phyloP scores from a whole-genome alignment of 805 yeast genomes.

The Wickerhamomyces ciferrii region DNA sequence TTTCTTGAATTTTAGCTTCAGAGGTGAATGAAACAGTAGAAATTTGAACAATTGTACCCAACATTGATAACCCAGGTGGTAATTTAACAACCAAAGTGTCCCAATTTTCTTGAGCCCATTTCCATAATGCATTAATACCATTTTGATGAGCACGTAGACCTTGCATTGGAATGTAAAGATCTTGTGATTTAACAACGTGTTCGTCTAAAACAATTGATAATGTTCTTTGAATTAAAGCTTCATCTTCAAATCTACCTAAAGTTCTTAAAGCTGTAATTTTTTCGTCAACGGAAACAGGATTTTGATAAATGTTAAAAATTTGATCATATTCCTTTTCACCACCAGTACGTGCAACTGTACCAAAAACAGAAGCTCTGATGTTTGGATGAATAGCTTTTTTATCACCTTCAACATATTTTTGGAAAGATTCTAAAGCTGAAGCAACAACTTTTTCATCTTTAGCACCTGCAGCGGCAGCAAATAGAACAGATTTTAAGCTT shows the following conservation, averaged over 20 bases:
- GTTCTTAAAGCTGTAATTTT: slow-evolving; percentile 64
- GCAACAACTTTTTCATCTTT: slow-evolving; percentile 42
- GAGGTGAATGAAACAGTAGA: slow-evolving; percentile 60
- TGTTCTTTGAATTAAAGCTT: slow-evolving; percentile 49
- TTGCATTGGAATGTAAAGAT: slow-evolving; percentile 69
- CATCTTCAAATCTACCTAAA: slow-evolving; percentile 58
- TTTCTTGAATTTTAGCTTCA: slow-evolving; percentile 43
- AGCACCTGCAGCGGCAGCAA: slow-evolving; percentile 52
- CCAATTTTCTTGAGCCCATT: slow-evolving; percentile 74
- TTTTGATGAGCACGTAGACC: slow-evolving; percentile 59
- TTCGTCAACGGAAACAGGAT: slow-evolving; percentile 60
- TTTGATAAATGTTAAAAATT: slow-evolving; percentile 52
- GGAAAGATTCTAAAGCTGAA: slow-evolving; percentile 45
- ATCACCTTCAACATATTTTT: slow-evolving; percentile 54
- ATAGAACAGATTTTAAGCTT: slow-evolving; percentile 62
- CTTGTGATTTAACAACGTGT: slow-evolving; percentile 59
- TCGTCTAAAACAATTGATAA: slow-evolving; percentile 49
- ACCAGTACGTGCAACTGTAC: slow-evolving; percentile 62
- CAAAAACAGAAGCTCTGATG: slow-evolving; percentile 61
- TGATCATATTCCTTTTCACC: slow-evolving; percentile 57
- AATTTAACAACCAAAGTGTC: slow-evolving; percentile 56
- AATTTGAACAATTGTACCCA: slow-evolving; percentile 66
- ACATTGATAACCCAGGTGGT: slow-evolving; percentile 79
- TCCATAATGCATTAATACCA: slow-evolving; percentile 70
- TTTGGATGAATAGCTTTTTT: slow-evolving; percentile 68